A percentile compares a stretch with the other conserved stretches of the same genome.
Conservation (phyloP, 805 yeast genomes). For the Candida ovalis region DNA sequence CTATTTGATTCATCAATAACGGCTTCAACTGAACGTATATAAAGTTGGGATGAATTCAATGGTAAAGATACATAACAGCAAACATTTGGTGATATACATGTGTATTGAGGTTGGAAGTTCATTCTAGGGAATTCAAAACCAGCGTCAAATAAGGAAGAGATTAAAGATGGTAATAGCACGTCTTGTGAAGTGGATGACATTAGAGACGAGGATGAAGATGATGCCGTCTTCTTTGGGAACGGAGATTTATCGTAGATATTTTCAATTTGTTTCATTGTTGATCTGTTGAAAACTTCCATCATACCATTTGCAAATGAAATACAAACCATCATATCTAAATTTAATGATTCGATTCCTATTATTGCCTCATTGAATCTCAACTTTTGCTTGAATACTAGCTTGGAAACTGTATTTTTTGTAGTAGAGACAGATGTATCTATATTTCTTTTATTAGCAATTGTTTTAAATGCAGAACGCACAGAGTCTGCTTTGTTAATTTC, state of each 20-base stretch:
- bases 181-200: conserved; percentile 1
- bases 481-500: conserved; percentile 9
- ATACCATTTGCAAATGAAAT: conserved; percentile 41
- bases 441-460: conserved; percentile 19
- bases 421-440: conserved; percentile 5
- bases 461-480: conserved; percentile 24
- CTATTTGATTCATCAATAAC: conserved; percentile 13
- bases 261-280: conserved; percentile 22
- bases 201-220: not conserved
- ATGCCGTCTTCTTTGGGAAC: not conserved
- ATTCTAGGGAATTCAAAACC: conserved; percentile 49
- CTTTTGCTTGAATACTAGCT: conserved; percentile 19
- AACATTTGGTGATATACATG: conserved; percentile 49
- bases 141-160: conserved; percentile 46
- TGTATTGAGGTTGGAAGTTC: conserved; percentile 29
- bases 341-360: conserved; percentile 29
- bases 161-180: conserved; percentile 28
- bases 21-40: conserved; percentile 21
- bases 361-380: conserved; percentile 26
- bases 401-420: not conserved
- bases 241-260: conserved; percentile 12
- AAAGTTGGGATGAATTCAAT: conserved; percentile 18
- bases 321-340: conserved; percentile 38
- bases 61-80: conserved; percentile 38
- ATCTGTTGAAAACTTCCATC: conserved; percentile 43